A percentile compares a stretch with the other conserved stretches of the same genome.
These are phyloP conservation scores for Vigna nakashimae DNA, from an alignment of 306 rosid species.

Conservation along the genomic window DNA sequence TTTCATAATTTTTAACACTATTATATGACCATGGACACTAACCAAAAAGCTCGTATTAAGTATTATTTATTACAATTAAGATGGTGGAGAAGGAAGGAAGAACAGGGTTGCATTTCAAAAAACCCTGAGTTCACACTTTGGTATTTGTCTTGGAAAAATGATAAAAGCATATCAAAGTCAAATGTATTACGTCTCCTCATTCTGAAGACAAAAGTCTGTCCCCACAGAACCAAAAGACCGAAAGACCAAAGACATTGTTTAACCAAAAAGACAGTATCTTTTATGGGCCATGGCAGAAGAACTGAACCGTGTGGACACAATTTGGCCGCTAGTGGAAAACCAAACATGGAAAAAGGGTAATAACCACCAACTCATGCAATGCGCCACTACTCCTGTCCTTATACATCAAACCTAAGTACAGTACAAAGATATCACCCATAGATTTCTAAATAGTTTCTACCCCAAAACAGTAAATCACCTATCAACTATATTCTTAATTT, in stretches of 20 bases:
- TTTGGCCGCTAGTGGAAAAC: slow-evolving; percentile 4
- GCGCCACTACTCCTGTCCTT: neutral
- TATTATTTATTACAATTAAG: neutral
- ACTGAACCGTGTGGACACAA: slow-evolving; percentile 10
- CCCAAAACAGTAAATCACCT: neutral
- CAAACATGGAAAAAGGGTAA: neutral
- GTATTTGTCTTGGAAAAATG: slow-evolving; percentile 11
- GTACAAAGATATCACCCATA: neutral
- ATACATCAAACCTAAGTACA: neutral
- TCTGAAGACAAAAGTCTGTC: neutral
- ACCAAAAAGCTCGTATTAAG: neutral
- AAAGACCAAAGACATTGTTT: slow-evolving; percentile 11
- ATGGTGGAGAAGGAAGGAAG: slow-evolving; percentile 23
- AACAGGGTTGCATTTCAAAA: slow-evolving; percentile 3
- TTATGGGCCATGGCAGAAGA: neutral
- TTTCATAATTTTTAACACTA: neutral
- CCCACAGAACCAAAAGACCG: slow-evolving; percentile 16
- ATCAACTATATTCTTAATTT: too few species aligned
- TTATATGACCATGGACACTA: neutral
- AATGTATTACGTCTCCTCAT: neutral
- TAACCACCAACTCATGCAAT: slow-evolving; percentile 16
- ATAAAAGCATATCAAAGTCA: neutral
- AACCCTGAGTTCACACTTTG: neutral
- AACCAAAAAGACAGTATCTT: slow-evolving; percentile 7
- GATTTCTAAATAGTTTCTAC: neutral